Conservation (phyloP, 164 flowering plant species). For the Cinnamomum micranthum region DNA sequence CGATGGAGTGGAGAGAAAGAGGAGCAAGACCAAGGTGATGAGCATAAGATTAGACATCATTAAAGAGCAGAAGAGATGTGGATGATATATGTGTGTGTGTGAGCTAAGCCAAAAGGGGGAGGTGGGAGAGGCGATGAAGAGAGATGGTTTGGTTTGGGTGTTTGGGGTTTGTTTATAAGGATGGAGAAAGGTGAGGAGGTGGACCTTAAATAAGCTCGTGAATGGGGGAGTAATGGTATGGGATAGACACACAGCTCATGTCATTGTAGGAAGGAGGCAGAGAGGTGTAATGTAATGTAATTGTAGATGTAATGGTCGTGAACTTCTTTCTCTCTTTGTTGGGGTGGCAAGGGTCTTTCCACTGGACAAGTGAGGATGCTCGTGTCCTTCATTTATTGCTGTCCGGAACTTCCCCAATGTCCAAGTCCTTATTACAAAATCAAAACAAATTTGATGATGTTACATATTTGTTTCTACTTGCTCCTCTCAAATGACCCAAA, state of each 20-base stretch:
- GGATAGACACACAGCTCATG: slow-evolving; percentile 1
- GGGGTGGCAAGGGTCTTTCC: slow-evolving; percentile 8
- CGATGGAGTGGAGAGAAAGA: slow-evolving; percentile 13
- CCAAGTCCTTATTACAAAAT: not conserved
- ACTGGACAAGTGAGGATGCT: slow-evolving; percentile 16
- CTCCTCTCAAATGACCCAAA: not conserved
- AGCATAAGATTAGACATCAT: slow-evolving; percentile 20
- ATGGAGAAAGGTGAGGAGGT: not conserved
- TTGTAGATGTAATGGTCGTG: slow-evolving; percentile 9
- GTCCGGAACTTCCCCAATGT: not conserved
- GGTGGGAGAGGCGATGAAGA: slow-evolving; percentile 6
- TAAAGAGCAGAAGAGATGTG: not conserved
- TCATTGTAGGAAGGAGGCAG: not conserved
- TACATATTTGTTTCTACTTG: not conserved
- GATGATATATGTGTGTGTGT: not conserved
- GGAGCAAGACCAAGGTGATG: slow-evolving; percentile 17
- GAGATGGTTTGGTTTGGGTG: not conserved
- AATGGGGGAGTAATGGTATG: not conserved
- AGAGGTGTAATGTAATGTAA: not conserved
- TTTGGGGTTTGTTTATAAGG: not conserved
- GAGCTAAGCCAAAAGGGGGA: not conserved
- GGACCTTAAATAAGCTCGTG: slow-evolving; percentile 4
- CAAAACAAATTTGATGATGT: not conserved
- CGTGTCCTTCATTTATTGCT: slow-evolving; percentile 17
- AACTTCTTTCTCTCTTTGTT: not conserved